These are phyloP conservation scores for Lignosus rhinocerotis DNA, from an alignment of 1,284 basidiomycete genomes.

Conservation along the genomic window DNA sequence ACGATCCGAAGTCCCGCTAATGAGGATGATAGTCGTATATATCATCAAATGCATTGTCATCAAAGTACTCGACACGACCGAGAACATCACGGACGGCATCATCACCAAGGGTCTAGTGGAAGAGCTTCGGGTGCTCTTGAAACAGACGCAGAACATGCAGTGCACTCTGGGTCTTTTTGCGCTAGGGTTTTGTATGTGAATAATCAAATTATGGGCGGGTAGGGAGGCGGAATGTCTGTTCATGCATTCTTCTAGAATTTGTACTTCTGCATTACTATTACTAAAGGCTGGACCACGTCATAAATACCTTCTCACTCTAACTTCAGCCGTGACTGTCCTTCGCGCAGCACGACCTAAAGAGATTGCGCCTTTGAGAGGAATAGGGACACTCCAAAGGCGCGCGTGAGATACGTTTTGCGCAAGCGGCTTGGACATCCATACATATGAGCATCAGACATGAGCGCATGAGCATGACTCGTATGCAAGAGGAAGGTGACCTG, in stretches of 20 bases:
- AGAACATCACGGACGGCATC: slow-evolving; percentile 50
- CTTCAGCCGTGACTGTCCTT: background rate
- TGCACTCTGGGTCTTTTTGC: slow-evolving; percentile 18
- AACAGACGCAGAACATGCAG: slow-evolving; percentile 22
- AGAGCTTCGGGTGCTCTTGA: slow-evolving; percentile 36
- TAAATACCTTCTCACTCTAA: background rate
- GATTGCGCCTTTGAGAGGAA: background rate
- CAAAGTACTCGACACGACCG: slow-evolving; percentile 44
- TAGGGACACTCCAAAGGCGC: too few relatives aligned
- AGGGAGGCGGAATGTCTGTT: background rate
- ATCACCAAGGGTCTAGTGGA: slow-evolving; percentile 35
- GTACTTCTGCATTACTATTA: slow-evolving; percentile 11
- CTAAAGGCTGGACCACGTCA: slow-evolving; percentile 25
- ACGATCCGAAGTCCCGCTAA: background rate
- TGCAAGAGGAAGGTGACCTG: too few relatives aligned
- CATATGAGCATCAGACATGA: too few relatives aligned
- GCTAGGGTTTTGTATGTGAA: background rate
- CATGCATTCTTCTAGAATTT: slow-evolving; percentile 5
- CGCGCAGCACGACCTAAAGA: background rate
- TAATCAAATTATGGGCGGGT: background rate
- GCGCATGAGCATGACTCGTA: too few relatives aligned
- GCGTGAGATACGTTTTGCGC: too few relatives aligned
- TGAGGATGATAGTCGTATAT: slow-evolving; percentile 41
- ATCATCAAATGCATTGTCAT: slow-evolving; percentile 52
- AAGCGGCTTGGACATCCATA: too few relatives aligned